Evolutionary conservation across 169 alveolate species (phyloP).

Genomic region (Babesia gibsoni): DNA sequence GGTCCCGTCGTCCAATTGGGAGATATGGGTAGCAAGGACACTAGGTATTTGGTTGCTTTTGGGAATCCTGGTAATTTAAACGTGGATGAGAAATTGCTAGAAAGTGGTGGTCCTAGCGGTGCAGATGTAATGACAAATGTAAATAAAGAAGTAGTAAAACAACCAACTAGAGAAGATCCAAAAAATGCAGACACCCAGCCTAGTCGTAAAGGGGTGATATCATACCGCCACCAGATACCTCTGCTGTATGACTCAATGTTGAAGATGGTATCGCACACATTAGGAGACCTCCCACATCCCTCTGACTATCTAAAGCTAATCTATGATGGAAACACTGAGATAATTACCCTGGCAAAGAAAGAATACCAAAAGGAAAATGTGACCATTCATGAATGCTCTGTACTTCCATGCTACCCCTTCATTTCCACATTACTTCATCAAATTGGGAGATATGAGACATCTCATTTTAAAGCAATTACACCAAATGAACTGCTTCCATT

Average conservation of each 20-base stretch:
- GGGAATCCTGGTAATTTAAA: too few relatives aligned
- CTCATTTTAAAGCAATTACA: neutral
- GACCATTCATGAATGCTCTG: neutral
- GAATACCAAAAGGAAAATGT: too few relatives aligned
- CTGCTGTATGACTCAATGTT: neutral
- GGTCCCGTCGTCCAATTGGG: conserved; percentile 17
- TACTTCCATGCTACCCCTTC: neutral
- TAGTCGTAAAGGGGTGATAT: neutral
- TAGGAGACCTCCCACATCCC: neutral
- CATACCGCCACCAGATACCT: conserved; percentile 2
- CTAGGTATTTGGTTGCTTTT: too few relatives aligned
- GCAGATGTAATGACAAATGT: too few relatives aligned
- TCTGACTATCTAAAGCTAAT: neutral
- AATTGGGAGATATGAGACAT: neutral
- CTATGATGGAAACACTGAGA: neutral
- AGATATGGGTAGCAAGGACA: too few relatives aligned
- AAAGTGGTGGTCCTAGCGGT: too few relatives aligned
- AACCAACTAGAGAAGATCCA: too few relatives aligned
- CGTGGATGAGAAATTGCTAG: too few relatives aligned
- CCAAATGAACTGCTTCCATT: neutral
- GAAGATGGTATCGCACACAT: neutral
- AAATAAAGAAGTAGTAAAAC: too few relatives aligned
- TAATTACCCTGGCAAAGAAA: neutral
- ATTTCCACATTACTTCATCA: too few relatives aligned
- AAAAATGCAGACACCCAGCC: too few relatives aligned